Conservation (phyloP, 1,284 basidiomycete genomes). For the Ustilago bromivora region DNA sequence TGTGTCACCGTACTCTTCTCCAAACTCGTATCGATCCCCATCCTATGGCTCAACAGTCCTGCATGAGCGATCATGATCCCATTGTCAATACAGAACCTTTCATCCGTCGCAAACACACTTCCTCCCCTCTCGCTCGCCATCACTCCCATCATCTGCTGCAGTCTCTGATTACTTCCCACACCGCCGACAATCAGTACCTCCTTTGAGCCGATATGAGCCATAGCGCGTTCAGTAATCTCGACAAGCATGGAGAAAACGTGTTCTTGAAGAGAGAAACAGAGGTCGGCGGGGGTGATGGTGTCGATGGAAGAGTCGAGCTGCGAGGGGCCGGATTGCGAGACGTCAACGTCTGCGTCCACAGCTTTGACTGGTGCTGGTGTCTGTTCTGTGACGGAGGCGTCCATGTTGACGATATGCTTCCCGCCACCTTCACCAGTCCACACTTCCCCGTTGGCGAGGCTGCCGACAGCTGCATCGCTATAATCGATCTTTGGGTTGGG, state of each 20-base stretch:
- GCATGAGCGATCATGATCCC: slow-evolving; percentile 99
- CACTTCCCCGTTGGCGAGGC: slow-evolving; percentile 59
- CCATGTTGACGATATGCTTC: slow-evolving; percentile 55
- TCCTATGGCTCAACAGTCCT: slow-evolving; percentile 88
- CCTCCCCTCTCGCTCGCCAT: slow-evolving; percentile 94
- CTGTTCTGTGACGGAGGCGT: neutral
- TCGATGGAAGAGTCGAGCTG: slow-evolving; percentile 39
- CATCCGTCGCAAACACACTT: slow-evolving; percentile 93
- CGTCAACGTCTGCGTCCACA: slow-evolving; percentile 35
- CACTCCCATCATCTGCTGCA: slow-evolving; percentile 98
- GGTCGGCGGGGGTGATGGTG: slow-evolving; percentile 86
- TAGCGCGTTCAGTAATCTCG: slow-evolving; percentile 97
- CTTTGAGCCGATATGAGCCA: slow-evolving; percentile 96
- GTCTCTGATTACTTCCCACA: slow-evolving; percentile 86
- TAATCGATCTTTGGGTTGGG: slow-evolving; percentile 21
- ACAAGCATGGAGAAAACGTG: slow-evolving; percentile 98
- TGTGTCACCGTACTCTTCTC: slow-evolving; percentile 67
- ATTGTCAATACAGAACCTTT: slow-evolving; percentile 98
- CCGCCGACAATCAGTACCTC: slow-evolving; percentile 98
- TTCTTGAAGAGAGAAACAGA: slow-evolving; percentile 97
- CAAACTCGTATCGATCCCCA: slow-evolving; percentile 75
- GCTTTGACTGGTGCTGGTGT: neutral
- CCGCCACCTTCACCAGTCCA: slow-evolving; percentile 62
- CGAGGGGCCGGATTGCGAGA: slow-evolving; percentile 33
- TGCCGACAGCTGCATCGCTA: slow-evolving; percentile 45